Base-by-base conservation (phyloP, 805 yeast species). In the Lipomyces anomalus region DNA sequence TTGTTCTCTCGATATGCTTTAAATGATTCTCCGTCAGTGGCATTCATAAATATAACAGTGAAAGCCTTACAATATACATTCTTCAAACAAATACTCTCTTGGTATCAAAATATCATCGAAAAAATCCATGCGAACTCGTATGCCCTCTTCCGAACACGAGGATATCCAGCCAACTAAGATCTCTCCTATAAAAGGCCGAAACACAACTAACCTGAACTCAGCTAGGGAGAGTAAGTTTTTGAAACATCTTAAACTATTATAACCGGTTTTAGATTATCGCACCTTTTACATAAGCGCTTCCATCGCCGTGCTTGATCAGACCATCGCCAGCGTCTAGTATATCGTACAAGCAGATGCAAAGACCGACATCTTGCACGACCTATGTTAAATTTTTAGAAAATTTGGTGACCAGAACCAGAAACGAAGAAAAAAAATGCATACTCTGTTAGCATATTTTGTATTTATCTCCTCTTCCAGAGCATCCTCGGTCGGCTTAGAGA, bases 121-220 rank as follows among this genome's bases (percentile, higher is more conserved):
- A 63, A 92, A 84, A 51, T 84, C 95, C 73, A 87, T 73, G 51
- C 81, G 77, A 32, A 85, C 71, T 62, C 85, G 83, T 50, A 92
- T 78, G 2, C 98, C 98, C 43, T 88, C 94, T 20, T 79, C 75
- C 3, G 88, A 75, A 67, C 95, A 85, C 55, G 87, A 84, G 35
- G 87, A 80, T 28, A 92, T 86, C 90, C 95, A 87, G 1, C 98
- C 98, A 0, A 88, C 81, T 22, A 92, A 64, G 5, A 90, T 78
- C 62, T 92, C 98, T 6, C 98, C 98, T 1, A 86, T 80, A 64
- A 90, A 90, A 0, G 98, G 98, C 54, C 89, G 84, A 74, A 92
- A 92, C 1, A 90, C 81, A 6, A 89, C 70, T 38, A 83, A 71
- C 42, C 97, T 68, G 60, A 88, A 85, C 44, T 70, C 74, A 17